Evolutionary conservation across 2,329 filamentous ascomycete genomes (phyloP), one percentile per base, ranked within the genome.

Genomic region (Chalara sp.): DNA sequence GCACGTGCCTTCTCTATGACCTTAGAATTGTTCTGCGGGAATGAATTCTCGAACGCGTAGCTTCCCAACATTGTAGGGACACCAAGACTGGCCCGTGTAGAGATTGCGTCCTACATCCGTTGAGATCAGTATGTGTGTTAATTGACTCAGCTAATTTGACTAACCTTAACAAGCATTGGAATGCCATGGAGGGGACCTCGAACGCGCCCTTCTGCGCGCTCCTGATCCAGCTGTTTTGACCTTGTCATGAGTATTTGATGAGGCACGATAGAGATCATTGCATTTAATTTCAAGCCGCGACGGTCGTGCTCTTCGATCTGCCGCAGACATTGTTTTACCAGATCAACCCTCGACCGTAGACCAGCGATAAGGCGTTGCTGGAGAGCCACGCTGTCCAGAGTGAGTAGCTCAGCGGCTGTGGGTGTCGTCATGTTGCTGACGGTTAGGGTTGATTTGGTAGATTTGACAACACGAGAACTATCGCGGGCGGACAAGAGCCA

Each of bases 101-200:
- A 28, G 12, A 13, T 21, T n/a, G 42, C 42, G 5, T 44, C 42
- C 5, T 13, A 44, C 12, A 44, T 44, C 11, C 11, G 5, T 44
- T 21, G 28, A 29, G 29, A 5, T 29, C 12, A 44, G 5, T 10
- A 44, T 5, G 12, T 11, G 11, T 44, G 29, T 10, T 30, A 44
- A 28, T 28, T 44, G 4, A 21, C 42, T 44, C n/a, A 44, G 11
- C 30, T 33, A 30, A 35, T 35, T 78, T 57, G 81, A 80, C 59
- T 78, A 79, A 62, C 52, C 44, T 57, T 57, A 6, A 55, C 44
- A 5, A 86, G 60, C 12, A 83, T 65, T 0, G 81, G 81, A 10
- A 85, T 68, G 58, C 81, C 81, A 61, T 84, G 80, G 2, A 86
- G 67, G 0, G 71, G 62, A 1, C 72, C 73, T 1, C 72, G 72